phyloP scores from a whole-genome alignment of 768 basidiomycete species.

The Heimioporus sp. region DNA sequence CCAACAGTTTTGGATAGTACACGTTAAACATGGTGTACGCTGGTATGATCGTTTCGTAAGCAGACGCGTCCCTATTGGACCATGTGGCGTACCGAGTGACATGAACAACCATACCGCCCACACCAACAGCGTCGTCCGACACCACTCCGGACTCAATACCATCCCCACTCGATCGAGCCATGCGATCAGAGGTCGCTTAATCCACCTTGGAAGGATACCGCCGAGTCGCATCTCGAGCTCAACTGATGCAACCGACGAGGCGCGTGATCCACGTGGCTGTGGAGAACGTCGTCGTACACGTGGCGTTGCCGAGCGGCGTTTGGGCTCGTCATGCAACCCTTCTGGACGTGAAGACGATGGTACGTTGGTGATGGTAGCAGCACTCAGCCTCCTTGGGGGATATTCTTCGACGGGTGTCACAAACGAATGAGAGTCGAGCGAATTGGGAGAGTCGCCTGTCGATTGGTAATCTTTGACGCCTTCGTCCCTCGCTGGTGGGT shows the following conservation, averaged over 20 bases:
- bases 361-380: slow-evolving; percentile 30
- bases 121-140: slow-evolving; percentile 70
- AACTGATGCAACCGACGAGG: slow-evolving; percentile 40
- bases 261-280: slow-evolving; percentile 18
- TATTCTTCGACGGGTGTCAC: slow-evolving; percentile 26
- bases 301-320: slow-evolving; percentile 2
- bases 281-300: slow-evolving; percentile 2
- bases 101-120: slow-evolving; percentile 79
- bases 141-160: slow-evolving; percentile 76
- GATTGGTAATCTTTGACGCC: slow-evolving; percentile 27
- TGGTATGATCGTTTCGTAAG: slow-evolving; percentile 21
- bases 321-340: slow-evolving; percentile 12
- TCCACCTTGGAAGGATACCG: slow-evolving; percentile 48
- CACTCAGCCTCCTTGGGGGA: slow-evolving; percentile 19
- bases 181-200: slow-evolving; percentile 58
- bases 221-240: slow-evolving; percentile 41
- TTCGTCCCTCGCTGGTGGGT: slow-evolving; percentile 13
- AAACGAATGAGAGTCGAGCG: slow-evolving; percentile 26
- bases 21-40: slow-evolving; percentile 94
- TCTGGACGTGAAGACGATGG: slow-evolving; percentile 16
- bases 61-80: neutral
- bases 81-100: slow-evolving; percentile 59
- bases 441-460: slow-evolving; percentile 28
- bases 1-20: slow-evolving; percentile 82
- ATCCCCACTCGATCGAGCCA: slow-evolving; percentile 68